A percentile compares a stretch with the other conserved stretches of the same genome.
These are phyloP conservation scores for Sporobolomyces phaffii DNA, from an alignment of 768 basidiomycete species.

Conservation along the genomic window DNA sequence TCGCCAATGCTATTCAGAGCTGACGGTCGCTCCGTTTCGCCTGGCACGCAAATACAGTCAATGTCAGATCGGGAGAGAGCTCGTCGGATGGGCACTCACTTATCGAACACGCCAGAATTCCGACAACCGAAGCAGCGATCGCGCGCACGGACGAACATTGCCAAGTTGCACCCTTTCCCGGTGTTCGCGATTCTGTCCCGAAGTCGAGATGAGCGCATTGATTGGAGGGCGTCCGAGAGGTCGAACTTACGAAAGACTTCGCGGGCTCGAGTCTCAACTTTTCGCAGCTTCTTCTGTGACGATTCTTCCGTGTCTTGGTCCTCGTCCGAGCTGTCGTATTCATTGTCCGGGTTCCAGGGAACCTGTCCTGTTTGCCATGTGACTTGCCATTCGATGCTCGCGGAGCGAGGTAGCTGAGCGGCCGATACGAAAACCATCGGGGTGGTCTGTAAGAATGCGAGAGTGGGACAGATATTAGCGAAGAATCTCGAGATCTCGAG, in stretches of 20 bases:
- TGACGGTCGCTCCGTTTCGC: not conserved
- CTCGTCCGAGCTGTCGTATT: conserved; percentile 21
- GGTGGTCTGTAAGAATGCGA: no score
- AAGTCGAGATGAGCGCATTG: no score
- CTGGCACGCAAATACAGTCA: not conserved
- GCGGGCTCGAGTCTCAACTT: not conserved
- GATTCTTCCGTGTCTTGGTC: no score
- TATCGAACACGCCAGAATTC: conserved; percentile 13
- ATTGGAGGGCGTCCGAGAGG: no score
- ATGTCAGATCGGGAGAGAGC: no score
- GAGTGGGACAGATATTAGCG: no score
- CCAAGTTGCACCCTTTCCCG: not conserved
- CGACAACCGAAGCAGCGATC: not conserved
- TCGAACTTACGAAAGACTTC: no score
- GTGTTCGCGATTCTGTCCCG: conserved; percentile 8
- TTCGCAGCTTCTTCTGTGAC: no score
- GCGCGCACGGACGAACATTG: conserved; percentile 9
- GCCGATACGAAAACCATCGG: conserved; percentile 45
- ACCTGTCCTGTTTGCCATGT: conserved; percentile 36
- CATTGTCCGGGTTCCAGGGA: conserved; percentile 14
- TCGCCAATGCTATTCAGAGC: not conserved
- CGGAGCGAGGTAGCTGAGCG: conserved; percentile 45
- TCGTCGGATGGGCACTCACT: no score
- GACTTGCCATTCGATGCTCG: conserved; percentile 49
- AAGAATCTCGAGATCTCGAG: not conserved